These are phyloP conservation scores for Saitozyma podzolica DNA, from an alignment of 768 basidiomycete species.

Conservation along the genomic window DNA sequence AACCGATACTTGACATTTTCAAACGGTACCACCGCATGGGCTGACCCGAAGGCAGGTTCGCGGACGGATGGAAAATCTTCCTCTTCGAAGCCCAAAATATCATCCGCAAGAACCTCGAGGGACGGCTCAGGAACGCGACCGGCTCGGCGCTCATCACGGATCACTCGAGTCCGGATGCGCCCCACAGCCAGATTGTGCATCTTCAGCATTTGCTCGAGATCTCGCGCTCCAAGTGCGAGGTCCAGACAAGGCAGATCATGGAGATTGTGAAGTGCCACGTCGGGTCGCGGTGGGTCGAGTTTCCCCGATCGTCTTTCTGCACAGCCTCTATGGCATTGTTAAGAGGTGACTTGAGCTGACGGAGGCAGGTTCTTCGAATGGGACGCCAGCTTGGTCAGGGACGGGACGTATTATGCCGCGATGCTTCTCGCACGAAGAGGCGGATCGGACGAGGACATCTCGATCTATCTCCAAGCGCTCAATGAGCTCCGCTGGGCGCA, in stretches of 20 bases:
- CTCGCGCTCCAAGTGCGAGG: constrained; percentile 57
- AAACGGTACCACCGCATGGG: too few species aligned
- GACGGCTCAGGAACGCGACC: constrained; percentile 54
- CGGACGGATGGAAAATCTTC: constrained; percentile 69
- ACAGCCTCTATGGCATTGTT: too few species aligned
- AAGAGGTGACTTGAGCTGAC: constrained; percentile 6
- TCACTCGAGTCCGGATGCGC: neutral
- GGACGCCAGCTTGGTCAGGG: constrained; percentile 81
- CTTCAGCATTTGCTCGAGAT: constrained; percentile 56
- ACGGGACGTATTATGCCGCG: constrained; percentile 86
- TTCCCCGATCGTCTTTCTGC: too few species aligned
- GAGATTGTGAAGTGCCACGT: constrained; percentile 57
- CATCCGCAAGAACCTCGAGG: constrained; percentile 78
- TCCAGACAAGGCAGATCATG: constrained; percentile 58
- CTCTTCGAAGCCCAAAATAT: constrained; percentile 87
- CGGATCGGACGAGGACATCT: constrained; percentile 60
- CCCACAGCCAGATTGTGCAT: constrained; percentile 40
- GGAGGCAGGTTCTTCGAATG: constrained; percentile 65
- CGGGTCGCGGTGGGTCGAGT: constrained; percentile 54
- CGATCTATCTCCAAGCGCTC: constrained; percentile 69
- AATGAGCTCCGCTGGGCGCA: constrained; percentile 71
- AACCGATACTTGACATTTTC: too few species aligned
- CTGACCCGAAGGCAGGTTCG: too few species aligned
- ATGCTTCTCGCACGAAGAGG: constrained; percentile 66
- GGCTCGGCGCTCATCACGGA: neutral